Evolutionary conservation across 768 basidiomycete genomes (phyloP), one percentile per base, ranked within the genome.

Genomic region (Suillus lakei): DNA sequence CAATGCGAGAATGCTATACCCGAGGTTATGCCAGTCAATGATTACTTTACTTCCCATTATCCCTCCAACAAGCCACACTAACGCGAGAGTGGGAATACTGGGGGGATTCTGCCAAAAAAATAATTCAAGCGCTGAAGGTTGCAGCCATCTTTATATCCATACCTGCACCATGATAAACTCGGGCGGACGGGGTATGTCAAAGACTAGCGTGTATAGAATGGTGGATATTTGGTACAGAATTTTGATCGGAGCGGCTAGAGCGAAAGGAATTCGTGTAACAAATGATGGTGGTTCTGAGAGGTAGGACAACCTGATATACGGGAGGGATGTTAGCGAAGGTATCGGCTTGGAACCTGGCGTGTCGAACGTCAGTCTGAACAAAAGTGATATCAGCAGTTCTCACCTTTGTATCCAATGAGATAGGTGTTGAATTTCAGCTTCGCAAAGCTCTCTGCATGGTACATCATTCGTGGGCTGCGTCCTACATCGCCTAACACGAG

Each of bases 21-120:
- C 98, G 30, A 97, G 86, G 76, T 99, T 99, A 75, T 99, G 98
- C 98, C 98, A 99, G 79, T 99, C 98, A 62, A 99, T 96, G 66
- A 99, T 92, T 69, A 99, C 82, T 71, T 92, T 94, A 69, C 90
- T 91, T 4, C 92, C 90, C 21, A 88, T 84, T 18, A 94, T 71
- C 23, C 80, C 73, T 26, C 86, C 85, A 1, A 90, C 88, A 32
- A 95, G 76, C 83, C 92, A 92, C 3, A 93, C 94, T 23, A 99
- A 80, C 3, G 90, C 89, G 21, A 99, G 85, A 0, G 96, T 96
- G 1, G 98, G 98, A 43, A 99, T 96, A 66, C 92, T 93, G 10
- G 98, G 98, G 32, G 98, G 98, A 73, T 99, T 99, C 95, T 99
- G 72, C 6, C n/a, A n/a, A n/a, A 21, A 12, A 21, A 66, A 63